Evolutionary conservation across 73 alveolate genomes (phyloP), one percentile per base, ranked within the genome.

Genomic region (Tetrahymena thermophila): DNA sequence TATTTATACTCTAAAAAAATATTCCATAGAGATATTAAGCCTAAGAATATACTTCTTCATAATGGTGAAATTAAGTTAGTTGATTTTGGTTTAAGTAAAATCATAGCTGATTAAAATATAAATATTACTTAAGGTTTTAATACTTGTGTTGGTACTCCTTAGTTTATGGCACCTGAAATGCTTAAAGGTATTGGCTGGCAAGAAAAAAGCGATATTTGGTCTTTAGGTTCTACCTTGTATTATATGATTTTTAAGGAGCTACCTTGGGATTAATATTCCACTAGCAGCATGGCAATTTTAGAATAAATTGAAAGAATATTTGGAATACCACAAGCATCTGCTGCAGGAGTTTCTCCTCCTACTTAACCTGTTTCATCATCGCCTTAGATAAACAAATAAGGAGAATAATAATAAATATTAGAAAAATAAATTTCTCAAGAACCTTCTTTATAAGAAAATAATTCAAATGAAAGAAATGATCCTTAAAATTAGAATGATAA

Each of bases 181-280:
- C 94, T 95, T 28, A 89, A 95, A 50, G 97, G 97, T 19, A 56
- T 50, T 85, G 58, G 83, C 11, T 95, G 94, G 55, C 35, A 94
- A 34, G 94, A 94, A 28, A 95, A 95, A 56, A 95, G 97, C 55
- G 97, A 95, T 55, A 95, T 95, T 50, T 95, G 97, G 97, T 85
- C 95, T 28, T 42, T 95, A 89, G 97, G 97, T 35, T 43, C 94
- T 25, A 95, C 94, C 28, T 89, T 95, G 84, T 95, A 95, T 55
- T 21, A 95, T 35, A 85, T 95, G 85, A 89, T 95, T 71, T 71
- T 71, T 71, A 71, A 71, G 23, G 89, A 71, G 31, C 37, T 71
- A n/a, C 89, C 89, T 17, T 71, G 89, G 89, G 89, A 71, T 71
- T 71, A 71, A 31, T 71, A 71, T 8, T 71, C 89, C 3, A 71